Conservation (phyloP, 2,329 filamentous ascomycete species). For the Aspergillus chevalieri region DNA sequence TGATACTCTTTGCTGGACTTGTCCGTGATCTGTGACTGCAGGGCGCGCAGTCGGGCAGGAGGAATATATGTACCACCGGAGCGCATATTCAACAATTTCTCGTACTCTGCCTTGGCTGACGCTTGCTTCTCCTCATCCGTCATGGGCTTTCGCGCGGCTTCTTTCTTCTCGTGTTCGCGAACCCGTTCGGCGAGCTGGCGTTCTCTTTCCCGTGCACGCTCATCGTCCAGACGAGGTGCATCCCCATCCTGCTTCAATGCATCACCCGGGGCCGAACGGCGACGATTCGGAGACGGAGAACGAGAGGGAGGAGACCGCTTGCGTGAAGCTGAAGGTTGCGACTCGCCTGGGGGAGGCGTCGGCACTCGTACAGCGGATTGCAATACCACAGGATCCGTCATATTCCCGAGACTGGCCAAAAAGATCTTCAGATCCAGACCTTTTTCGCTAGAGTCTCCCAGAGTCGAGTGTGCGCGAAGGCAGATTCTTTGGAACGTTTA, state of each 20-base stretch:
- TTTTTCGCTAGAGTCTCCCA: conserved; percentile 1
- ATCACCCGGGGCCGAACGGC: conserved; percentile 41
- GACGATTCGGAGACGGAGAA: conserved; percentile 48
- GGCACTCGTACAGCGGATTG: conserved; percentile 56
- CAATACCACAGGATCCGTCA: conserved; percentile 43
- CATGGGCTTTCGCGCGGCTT: conserved; percentile 46
- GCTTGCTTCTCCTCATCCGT: conserved; percentile 80
- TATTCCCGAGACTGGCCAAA: conserved; percentile 15
- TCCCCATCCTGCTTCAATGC: conserved; percentile 28
- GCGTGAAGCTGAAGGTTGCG: conserved; percentile 45
- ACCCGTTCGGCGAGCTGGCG: conserved; percentile 49
- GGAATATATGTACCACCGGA: conserved; percentile 96
- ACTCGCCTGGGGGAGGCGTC: conserved; percentile 47
- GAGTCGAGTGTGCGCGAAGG: neutral
- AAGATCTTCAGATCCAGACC: conserved; percentile 5
- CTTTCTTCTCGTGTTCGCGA: conserved; percentile 46
- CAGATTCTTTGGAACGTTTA: neutral
- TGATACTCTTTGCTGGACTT: conserved; percentile 96
- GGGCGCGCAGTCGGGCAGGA: conserved; percentile 77
- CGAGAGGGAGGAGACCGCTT: conserved; percentile 53
- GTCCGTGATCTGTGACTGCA: conserved; percentile 96
- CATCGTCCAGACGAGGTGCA: conserved; percentile 46
- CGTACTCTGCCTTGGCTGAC: conserved; percentile 84
- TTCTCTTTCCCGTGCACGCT: conserved; percentile 45
- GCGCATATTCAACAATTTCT: conserved; percentile 84